phyloP scores from a whole-genome alignment of 1,139 yeast genomes.

The Pichia sp. region DNA sequence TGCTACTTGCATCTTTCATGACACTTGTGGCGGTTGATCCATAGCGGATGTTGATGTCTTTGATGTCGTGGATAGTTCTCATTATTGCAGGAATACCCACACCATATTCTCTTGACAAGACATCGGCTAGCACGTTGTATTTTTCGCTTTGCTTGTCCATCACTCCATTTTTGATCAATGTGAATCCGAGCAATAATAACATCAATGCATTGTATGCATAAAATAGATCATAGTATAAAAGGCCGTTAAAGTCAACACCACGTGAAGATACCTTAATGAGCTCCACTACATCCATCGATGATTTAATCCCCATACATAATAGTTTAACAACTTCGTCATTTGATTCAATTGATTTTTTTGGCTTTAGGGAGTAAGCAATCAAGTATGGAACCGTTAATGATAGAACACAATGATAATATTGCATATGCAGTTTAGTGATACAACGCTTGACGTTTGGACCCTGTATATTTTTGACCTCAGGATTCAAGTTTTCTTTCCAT shows the following conservation, averaged over 20 bases:
- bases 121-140: slow-evolving; percentile 13
- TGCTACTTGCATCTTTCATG: slow-evolving; percentile 20
- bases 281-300: slow-evolving; percentile 31
- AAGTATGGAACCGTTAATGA: slow-evolving; percentile 34
- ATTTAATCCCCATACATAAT: slow-evolving; percentile 32
- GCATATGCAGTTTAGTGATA: slow-evolving; percentile 33
- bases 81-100: slow-evolving; percentile 28
- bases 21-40: slow-evolving; percentile 14
- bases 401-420: slow-evolving; percentile 32
- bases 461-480: slow-evolving; percentile 17
- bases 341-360: slow-evolving; percentile 26
- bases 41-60: slow-evolving; percentile 12
- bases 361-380: slow-evolving; percentile 29
- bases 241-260: slow-evolving; percentile 32
- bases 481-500: slow-evolving; percentile 25
- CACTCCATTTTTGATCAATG: slow-evolving; percentile 24
- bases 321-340: slow-evolving; percentile 31
- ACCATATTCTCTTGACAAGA: slow-evolving; percentile 21
- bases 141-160: slow-evolving; percentile 4
- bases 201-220: slow-evolving; percentile 35
- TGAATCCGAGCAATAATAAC: slow-evolving; percentile 32
- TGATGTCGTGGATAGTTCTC: slow-evolving; percentile 30
- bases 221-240: slow-evolving; percentile 34
- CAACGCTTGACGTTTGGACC: slow-evolving; percentile 25
- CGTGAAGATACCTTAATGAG: slow-evolving; percentile 25